A percentile compares a stretch with the other conserved stretches of the same genome.
phyloP scores from a whole-genome alignment of 345 rosid species.

The Dipteronia dyeriana region DNA sequence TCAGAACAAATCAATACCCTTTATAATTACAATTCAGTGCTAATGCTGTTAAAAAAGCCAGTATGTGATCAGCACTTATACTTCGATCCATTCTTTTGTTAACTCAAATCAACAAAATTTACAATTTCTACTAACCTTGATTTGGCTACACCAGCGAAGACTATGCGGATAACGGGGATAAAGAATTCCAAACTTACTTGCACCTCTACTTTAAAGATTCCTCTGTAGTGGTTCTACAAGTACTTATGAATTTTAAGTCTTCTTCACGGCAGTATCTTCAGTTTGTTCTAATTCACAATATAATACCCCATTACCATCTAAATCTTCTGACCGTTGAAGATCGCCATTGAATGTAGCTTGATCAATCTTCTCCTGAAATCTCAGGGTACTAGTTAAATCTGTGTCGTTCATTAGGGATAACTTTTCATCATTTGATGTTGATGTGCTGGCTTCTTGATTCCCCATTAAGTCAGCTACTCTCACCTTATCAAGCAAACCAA shows the following conservation, averaged over 20 bases:
- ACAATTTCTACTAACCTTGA: not conserved
- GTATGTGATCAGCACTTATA: not conserved
- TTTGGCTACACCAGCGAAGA: not conserved
- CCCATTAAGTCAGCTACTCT: slow-evolving; percentile 32
- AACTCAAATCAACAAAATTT: not conserved
- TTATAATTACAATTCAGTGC: not conserved
- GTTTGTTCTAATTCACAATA: slow-evolving; percentile 40
- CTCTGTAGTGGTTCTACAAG: not conserved
- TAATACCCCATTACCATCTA: slow-evolving; percentile 35
- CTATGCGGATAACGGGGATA: not conserved
- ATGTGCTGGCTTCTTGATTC: slow-evolving; percentile 14
- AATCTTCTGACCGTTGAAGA: slow-evolving; percentile 32
- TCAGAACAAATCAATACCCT: not conserved
- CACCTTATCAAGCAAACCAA: slow-evolving; percentile 33
- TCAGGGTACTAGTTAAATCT: slow-evolving; percentile 11
- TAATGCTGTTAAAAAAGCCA: not conserved
- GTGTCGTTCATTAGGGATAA: slow-evolving; percentile 12
- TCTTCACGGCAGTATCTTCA: slow-evolving; percentile 26
- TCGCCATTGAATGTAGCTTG: slow-evolving; percentile 24
- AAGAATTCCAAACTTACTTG: not conserved
- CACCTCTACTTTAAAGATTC: not conserved
- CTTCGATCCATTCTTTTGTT: not conserved
- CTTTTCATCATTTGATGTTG: slow-evolving; percentile 25
- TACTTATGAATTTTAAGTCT: slow-evolving; percentile 12
- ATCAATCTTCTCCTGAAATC: slow-evolving; percentile 22